Evolutionary conservation across 805 yeast genomes (phyloP), one percentile per base, ranked within the genome.

Genomic region (Pichia membranifaciens): DNA sequence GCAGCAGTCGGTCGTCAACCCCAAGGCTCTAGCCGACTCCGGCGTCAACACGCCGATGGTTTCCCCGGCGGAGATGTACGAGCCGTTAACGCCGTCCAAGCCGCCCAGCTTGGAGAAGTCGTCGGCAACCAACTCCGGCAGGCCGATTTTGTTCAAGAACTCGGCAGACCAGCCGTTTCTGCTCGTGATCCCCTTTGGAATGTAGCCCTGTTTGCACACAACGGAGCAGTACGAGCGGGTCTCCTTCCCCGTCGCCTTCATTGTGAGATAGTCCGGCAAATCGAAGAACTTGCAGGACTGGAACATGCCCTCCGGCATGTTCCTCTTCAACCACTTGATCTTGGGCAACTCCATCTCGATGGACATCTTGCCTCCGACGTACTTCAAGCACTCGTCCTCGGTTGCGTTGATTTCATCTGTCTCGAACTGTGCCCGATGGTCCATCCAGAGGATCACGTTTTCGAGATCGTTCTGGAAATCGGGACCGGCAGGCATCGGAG

Each of bases 321-420:
- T 74, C 64, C 85, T 82, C 64, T 91, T 91, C 60, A 93, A 75
- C 99, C 99, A 93, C 69, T 87, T 86, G 70, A 88, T 89, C 68
- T 93, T 93, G 51, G 99, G 99, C 54, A 93, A 74, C 63, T 93
- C 98, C 98, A 93, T 93, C 67, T 91, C 99, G 59, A 93, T 85
- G 43, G 97, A 89, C 97, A 93, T 91, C 58, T 82, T 83, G 17
- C 98, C 98, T 50, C 99, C 99, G 17, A 93, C 98, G 63, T 87
- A 93, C 63, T 87, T 84, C 59, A 93, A 74, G 49, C 87, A 79
- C 59, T 78, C 79, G 60, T 88, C 95, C 32, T 76, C 75, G 0
- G 96, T 84, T 37, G 82, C 78, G 66, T 91, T 91, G 64, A 93
- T 89, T 48, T 71, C 77, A 47, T 79, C 70, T 13, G 96, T 89